phyloP scores from a whole-genome alignment of 257 asterid species.

The Misopates orontium region DNA sequence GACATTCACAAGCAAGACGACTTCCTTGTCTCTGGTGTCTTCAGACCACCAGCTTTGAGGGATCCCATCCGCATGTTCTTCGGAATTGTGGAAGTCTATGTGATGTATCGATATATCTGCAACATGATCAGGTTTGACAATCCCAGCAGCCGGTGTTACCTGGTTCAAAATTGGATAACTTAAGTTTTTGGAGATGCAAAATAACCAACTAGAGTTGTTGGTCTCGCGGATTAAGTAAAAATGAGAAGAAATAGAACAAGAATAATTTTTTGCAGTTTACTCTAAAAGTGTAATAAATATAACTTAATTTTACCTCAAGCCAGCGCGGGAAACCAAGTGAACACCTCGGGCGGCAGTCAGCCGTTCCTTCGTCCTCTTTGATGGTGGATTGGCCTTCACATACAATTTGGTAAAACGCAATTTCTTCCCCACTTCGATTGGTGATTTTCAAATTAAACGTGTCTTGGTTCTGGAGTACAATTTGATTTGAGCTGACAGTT shows the following conservation, averaged over 20 bases:
- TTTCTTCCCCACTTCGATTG: conserved; percentile 63
- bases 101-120: conserved; percentile 66
- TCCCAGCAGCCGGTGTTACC: conserved; percentile 87
- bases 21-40: conserved; percentile 82
- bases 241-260: too few species aligned
- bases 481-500: conserved; percentile 44
- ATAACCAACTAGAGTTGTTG: too few species aligned
- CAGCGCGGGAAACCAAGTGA: conserved; percentile 85
- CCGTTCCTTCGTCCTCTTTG: conserved; percentile 46
- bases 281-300: not conserved
- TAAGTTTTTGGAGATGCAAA: not conserved
- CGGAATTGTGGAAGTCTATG: conserved; percentile 64
- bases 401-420: conserved; percentile 58
- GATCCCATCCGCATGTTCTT: conserved; percentile 62
- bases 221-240: too few species aligned
- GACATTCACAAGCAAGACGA: conserved; percentile 57
- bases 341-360: conserved; percentile 64
- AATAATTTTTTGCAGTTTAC: too few species aligned
- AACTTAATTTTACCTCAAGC: conserved; percentile 67
- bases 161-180: conserved; percentile 18
- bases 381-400: conserved; percentile 77
- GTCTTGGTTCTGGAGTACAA: conserved; percentile 71
- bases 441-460: conserved; percentile 62
- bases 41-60: conserved; percentile 85
- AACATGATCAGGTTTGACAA: conserved; percentile 62